These are phyloP conservation scores for Fragaria nilgerrensis DNA, from an alignment of 306 rosid species.

Conservation along the genomic window DNA sequence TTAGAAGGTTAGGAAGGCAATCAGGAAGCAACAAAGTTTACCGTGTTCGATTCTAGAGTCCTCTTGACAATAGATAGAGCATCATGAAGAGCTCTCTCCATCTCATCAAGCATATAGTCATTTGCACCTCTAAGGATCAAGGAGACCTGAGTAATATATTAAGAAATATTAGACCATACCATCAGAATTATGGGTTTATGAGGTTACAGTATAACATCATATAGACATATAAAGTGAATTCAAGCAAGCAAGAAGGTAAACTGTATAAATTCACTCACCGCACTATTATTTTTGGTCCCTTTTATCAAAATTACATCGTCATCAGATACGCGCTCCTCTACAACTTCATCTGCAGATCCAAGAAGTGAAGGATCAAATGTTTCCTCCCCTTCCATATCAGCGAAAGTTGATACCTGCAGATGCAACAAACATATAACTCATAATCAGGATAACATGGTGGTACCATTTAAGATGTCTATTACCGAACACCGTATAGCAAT, in stretches of 20 bases:
- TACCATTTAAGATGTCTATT: not conserved
- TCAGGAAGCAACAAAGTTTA: constrained; percentile 28
- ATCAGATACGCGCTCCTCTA: constrained; percentile 90
- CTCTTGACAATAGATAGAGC: constrained; percentile 90
- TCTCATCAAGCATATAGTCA: constrained; percentile 98
- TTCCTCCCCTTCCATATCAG: constrained; percentile 99
- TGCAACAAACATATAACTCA: constrained; percentile 18
- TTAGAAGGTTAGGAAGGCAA: not conserved
- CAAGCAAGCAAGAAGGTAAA: not conserved
- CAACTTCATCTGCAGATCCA: constrained; percentile 95
- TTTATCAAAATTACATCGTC: constrained; percentile 87
- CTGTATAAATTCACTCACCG: constrained; percentile 50
- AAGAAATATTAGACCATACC: not conserved
- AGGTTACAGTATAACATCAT: not conserved
- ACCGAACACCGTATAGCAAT: not conserved
- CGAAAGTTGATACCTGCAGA: constrained; percentile 86
- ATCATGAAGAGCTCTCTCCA: constrained; percentile 97
- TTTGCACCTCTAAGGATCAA: constrained; percentile 93
- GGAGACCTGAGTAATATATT: constrained; percentile 50
- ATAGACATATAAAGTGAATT: not conserved
- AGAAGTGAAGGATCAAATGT: constrained; percentile 90
- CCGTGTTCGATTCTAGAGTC: constrained; percentile 91
- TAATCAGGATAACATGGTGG: constrained; percentile 6
- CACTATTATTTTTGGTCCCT: constrained; percentile 84
- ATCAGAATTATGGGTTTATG: not conserved